Percentiles rank a stretch among this genome's conserved stretches.
These are phyloP conservation scores for Strobilomyces confusus DNA, from an alignment of 768 basidiomycete species.

Conservation along the genomic window DNA sequence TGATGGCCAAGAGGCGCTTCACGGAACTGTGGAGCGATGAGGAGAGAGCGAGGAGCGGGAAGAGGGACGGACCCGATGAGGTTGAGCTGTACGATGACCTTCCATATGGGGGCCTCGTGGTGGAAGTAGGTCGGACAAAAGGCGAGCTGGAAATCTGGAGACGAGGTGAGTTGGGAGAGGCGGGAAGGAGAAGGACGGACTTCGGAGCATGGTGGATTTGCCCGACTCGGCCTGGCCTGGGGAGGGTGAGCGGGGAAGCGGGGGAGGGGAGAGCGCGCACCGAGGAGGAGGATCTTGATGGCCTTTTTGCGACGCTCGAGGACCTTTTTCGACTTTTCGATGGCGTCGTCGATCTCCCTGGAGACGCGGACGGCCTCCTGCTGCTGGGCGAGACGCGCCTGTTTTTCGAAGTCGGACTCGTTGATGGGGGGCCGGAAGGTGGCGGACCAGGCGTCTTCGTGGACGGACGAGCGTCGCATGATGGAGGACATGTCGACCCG, in stretches of 20 bases:
- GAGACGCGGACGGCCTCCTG: slow-evolving; percentile 25
- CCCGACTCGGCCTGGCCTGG: slow-evolving; percentile 30
- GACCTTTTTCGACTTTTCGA: slow-evolving; percentile 21
- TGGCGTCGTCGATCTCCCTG: slow-evolving; percentile 27
- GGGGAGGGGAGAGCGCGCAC: neutral
- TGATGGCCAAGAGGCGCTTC: slow-evolving; percentile 51
- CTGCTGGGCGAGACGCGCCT: slow-evolving; percentile 11
- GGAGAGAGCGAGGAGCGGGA: neutral
- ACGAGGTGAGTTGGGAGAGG: neutral
- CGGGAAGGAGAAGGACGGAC: neutral
- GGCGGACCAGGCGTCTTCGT: slow-evolving; percentile 19
- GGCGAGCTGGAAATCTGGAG: slow-evolving; percentile 63
- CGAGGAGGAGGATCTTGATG: slow-evolving; percentile 28
- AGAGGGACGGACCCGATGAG: slow-evolving; percentile 48
- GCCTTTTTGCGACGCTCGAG: slow-evolving; percentile 26
- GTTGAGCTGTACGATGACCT: slow-evolving; percentile 64
- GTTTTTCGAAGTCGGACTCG: slow-evolving; percentile 8
- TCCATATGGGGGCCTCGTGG: slow-evolving; percentile 56
- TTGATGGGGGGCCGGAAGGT: slow-evolving; percentile 17
- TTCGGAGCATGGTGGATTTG: slow-evolving; percentile 31
- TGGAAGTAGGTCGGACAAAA: slow-evolving; percentile 62
- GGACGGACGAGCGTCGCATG: no score
- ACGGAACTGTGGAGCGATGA: slow-evolving; percentile 42
- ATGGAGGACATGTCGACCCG: no score
- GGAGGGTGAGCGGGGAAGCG: neutral